These are phyloP conservation scores for Colletotrichum salicis DNA, from an alignment of 2,329 filamentous ascomycete species.

Conservation along the genomic window DNA sequence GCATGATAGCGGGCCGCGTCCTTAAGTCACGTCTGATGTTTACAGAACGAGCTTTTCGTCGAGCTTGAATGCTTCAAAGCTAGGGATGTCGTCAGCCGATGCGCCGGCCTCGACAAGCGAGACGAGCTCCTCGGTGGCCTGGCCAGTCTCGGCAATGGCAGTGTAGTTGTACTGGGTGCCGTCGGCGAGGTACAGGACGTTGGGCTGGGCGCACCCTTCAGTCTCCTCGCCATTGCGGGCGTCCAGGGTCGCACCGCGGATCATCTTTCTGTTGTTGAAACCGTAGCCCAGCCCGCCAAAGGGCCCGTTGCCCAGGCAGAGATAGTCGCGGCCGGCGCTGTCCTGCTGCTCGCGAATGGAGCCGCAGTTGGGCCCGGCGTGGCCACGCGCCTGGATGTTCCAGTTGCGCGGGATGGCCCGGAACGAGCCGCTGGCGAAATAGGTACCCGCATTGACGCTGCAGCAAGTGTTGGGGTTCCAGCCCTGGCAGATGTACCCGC, in stretches of 20 bases:
- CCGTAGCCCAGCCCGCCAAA: conserved; percentile 15
- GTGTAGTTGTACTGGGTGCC: conserved; percentile 32
- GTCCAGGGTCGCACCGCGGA: conserved; percentile 25
- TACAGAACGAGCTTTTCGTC: conserved; percentile 17
- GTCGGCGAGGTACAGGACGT: conserved; percentile 26
- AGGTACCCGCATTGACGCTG: conserved; percentile 20
- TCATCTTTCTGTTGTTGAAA: conserved; percentile 20
- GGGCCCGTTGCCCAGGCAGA: conserved; percentile 21
- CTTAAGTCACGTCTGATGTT: conserved; percentile 12
- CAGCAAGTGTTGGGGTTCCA: conserved; percentile 22
- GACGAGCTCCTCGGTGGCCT: conserved; percentile 11
- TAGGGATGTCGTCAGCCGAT: conserved; percentile 17
- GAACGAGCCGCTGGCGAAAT: conserved; percentile 23
- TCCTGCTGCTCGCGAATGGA: conserved; percentile 19
- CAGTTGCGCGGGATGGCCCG: conserved; percentile 19
- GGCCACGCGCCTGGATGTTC: conserved; percentile 18
- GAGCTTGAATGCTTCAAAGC: conserved; percentile 16
- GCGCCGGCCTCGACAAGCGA: conserved; percentile 1
- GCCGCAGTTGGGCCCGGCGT: conserved; percentile 23
- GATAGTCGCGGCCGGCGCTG: conserved; percentile 14
- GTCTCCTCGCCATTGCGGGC: conserved; percentile 14
- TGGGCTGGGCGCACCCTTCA: conserved; percentile 15
- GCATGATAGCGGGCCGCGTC: not conserved
- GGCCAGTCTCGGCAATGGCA: conserved; percentile 20
- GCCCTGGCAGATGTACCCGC: not conserved